phyloP scores from a whole-genome alignment of 148 eudicot species.

The Chenopodium formosanum region DNA sequence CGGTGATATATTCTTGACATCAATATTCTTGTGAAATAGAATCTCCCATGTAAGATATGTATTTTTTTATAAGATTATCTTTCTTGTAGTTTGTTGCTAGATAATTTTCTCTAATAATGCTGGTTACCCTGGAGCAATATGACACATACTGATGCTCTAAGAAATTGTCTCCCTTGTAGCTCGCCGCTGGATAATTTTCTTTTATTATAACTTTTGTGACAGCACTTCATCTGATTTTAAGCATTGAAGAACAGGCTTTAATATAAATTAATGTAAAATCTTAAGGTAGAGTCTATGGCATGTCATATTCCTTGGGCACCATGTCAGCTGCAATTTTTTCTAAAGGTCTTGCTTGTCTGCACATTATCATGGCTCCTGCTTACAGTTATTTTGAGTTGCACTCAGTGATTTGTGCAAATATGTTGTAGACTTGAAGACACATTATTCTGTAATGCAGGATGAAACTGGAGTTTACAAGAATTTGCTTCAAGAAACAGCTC shows the following conservation, averaged over 20 bases:
- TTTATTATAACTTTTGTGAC: background rate
- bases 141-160: no score
- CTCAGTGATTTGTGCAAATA: background rate
- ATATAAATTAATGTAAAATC: no score
- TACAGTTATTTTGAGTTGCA: background rate
- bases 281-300: background rate
- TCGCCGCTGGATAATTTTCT: no score
- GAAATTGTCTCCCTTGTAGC: no score
- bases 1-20: background rate
- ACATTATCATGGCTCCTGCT: background rate
- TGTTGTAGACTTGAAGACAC: background rate
- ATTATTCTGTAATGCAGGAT: slow-evolving; percentile 36
- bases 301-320: background rate
- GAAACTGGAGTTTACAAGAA: slow-evolving; percentile 65
- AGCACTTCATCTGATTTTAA: background rate
- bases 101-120: background rate
- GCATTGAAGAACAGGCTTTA: background rate
- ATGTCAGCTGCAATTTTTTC: background rate
- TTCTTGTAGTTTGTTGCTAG: background rate
- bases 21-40: background rate
- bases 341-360: background rate
- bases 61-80: background rate
- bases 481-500: slow-evolving; percentile 65
- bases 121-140: no score
- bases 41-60: background rate